These are phyloP conservation scores for Apocynum venetum DNA, from an alignment of 257 asterid genomes.

Conservation along the genomic window DNA sequence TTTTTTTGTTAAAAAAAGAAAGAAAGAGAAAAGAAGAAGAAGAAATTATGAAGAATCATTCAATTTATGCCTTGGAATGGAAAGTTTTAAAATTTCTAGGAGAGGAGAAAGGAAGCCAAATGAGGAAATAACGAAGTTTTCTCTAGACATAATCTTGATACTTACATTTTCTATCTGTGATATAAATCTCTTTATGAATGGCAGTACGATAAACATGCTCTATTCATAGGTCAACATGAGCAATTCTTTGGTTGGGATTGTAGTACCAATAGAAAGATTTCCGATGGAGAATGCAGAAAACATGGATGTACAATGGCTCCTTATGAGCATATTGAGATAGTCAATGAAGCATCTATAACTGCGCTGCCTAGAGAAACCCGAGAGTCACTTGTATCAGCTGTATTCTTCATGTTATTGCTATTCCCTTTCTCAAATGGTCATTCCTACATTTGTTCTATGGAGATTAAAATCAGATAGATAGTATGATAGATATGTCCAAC, in stretches of 20 bases:
- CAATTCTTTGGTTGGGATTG: neutral
- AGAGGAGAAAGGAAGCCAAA: neutral
- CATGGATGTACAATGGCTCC: neutral
- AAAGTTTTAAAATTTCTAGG: neutral
- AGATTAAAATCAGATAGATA: neutral
- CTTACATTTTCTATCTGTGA: neutral
- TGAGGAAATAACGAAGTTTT: neutral
- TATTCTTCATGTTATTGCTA: neutral
- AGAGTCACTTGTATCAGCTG: neutral
- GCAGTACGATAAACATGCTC: neutral
- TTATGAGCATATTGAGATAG: neutral
- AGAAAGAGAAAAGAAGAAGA: too few relatives aligned
- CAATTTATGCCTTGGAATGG: neutral
- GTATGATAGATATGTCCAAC: neutral
- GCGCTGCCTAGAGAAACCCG: neutral
- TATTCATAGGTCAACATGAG: neutral
- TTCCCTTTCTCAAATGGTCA: neutral
- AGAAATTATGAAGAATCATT: neutral
- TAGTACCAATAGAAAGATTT: neutral
- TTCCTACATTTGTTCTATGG: neutral
- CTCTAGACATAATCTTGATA: neutral
- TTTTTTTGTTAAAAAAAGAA: too few relatives aligned
- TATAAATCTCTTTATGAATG: neutral
- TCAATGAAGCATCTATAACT: neutral
- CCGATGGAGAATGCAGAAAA: neutral